A percentile compares a stretch with the other conserved stretches of the same genome.
Evolutionary conservation across 1,139 yeast species (phyloP).

Genomic region (Geotrichum candidum): DNA sequence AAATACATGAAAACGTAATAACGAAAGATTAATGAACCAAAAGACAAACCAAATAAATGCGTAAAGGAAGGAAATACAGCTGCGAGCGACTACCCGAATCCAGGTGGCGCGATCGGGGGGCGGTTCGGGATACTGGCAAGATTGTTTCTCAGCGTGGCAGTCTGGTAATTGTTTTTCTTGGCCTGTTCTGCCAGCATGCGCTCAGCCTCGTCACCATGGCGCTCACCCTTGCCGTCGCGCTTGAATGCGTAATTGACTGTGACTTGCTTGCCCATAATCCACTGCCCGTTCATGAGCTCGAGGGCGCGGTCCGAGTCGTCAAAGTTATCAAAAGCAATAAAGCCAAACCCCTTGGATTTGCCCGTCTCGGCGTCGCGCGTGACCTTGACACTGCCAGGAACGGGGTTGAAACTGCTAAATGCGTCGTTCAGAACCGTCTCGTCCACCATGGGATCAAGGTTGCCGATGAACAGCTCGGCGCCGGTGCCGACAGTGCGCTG

Average conservation of each 20-base stretch:
- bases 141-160: constrained; percentile 1
- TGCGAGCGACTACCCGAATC: background rate
- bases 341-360: constrained; percentile 58
- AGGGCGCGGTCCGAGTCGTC: constrained; percentile 70
- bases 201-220: constrained; percentile 80
- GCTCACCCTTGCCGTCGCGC: constrained; percentile 49
- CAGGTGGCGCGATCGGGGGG: constrained; percentile 14
- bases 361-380: constrained; percentile 47
- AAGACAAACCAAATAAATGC: background rate
- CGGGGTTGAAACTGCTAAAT: constrained; percentile 64
- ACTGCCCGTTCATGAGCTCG: constrained; percentile 59
- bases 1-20: background rate
- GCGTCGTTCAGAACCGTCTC: constrained; percentile 53
- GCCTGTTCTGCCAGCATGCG: constrained; percentile 70
- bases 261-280: constrained; percentile 61
- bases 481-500: constrained; percentile 49
- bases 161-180: constrained; percentile 32
- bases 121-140: constrained; percentile 7
- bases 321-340: constrained; percentile 56
- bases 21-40: background rate
- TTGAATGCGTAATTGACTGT: constrained; percentile 68
- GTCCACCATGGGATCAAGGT: constrained; percentile 65
- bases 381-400: constrained; percentile 49
- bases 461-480: constrained; percentile 70
- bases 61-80: background rate